Base-by-base conservation (phyloP, 352 stramenopile genomes). In the Phytophthora hibernalis region DNA sequence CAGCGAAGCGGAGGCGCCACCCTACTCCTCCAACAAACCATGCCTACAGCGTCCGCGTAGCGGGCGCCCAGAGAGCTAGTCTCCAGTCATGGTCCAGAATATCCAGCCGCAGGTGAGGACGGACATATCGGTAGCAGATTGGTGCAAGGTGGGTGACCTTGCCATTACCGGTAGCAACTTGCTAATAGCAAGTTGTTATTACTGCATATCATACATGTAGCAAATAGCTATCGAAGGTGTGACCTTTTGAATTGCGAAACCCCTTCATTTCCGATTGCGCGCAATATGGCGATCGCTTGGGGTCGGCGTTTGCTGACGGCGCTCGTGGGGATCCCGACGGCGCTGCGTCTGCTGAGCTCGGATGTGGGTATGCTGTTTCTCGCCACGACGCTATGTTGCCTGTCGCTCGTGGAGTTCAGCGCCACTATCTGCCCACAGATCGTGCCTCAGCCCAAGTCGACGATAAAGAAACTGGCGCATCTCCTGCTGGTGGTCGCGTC, bases 331-430 rank as follows among this genome's bases (percentile, higher is more conserved):
- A 79, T 90, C 40, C 85, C 85, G 43, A 74, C 68, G 54, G 85
- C 83, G 57, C 70, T 93, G 15, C 53, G 66, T 54, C 57, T 93
- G 65, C 71, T 93, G 26, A 61, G 68, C 54, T 86, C 65, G 16
- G 65, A 83, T 28, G 10, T 65, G 15, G 82, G 82, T 21, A 89
- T 87, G 76, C 65, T 83, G 24, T 31, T 77, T 16, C 73, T 93
- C 8, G 81, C 82, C 18, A 62, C 67, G 31, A 68, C 59, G 24
- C 60, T 93, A 40, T 90, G 82, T 54, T 70, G 57, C 12, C 68
- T 89, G 43, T 87, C 73, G 43, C 61, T 91, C 20, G 51, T 85
- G 47, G 85, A 93, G 68, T 93, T 89, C 56, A 71, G 63, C 5
- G 43, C 61, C 54, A 86, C 71, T 33, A 77, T 93, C 43, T 83